phyloP scores from a whole-genome alignment of 2,329 filamentous ascomycete genomes.

The Penicillium sp. region DNA sequence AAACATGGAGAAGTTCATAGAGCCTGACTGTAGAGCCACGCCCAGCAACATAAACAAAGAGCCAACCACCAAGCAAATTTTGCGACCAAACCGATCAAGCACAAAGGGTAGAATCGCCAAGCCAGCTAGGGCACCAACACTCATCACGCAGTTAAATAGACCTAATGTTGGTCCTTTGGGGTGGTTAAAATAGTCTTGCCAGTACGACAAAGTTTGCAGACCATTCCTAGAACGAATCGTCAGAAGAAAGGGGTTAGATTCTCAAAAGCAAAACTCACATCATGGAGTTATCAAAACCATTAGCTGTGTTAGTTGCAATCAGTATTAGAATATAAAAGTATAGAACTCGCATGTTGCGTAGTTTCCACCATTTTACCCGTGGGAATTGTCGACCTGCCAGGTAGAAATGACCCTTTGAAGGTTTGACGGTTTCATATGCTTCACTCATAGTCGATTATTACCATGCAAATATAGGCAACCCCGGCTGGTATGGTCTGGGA shows the following conservation, averaged over 20 bases:
- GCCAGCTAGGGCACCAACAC: constrained; percentile 50
- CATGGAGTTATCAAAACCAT: constrained; percentile 53
- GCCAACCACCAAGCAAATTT: constrained; percentile 48
- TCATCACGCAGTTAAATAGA: constrained; percentile 51
- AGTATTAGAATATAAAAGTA: constrained; percentile 25
- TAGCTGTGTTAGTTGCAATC: constrained; percentile 37
- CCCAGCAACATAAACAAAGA: constrained; percentile 29
- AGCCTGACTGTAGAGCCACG: constrained; percentile 31
- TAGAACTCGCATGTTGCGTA: constrained; percentile 22
- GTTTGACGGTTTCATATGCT: not conserved
- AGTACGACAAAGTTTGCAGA: constrained; percentile 46
- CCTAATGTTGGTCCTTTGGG: constrained; percentile 41
- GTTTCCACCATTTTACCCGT: constrained; percentile 27
- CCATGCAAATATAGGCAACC: too few species aligned
- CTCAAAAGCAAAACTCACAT: constrained; percentile 26
- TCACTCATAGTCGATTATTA: not conserved
- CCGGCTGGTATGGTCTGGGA: too few species aligned
- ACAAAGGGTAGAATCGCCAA: constrained; percentile 51
- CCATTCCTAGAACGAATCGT: constrained; percentile 36
- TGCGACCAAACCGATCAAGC: constrained; percentile 50
- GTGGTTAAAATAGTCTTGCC: constrained; percentile 41
- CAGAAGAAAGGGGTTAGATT: not conserved
- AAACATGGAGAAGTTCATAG: constrained; percentile 30
- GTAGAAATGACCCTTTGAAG: constrained; percentile 12
- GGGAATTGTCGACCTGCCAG: constrained; percentile 24